phyloP scores from a whole-genome alignment of 306 rosid genomes.

The Prinsepia uniflora region DNA sequence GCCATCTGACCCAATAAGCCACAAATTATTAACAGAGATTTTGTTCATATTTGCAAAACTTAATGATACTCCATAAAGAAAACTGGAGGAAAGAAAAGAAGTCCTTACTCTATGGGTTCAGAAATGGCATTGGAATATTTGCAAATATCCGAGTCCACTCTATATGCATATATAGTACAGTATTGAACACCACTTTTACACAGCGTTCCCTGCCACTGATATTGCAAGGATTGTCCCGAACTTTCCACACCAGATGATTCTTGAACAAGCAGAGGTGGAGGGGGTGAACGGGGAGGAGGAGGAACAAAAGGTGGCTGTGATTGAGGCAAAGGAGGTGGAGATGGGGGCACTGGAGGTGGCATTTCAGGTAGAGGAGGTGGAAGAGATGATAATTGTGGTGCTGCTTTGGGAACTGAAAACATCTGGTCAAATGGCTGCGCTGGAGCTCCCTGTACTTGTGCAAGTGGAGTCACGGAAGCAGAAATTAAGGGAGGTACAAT shows the following conservation, averaged over 20 bases:
- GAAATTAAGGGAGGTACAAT: conserved; percentile 67
- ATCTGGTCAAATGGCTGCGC: conserved; percentile 60
- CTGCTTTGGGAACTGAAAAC: conserved; percentile 46
- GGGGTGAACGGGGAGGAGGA: conserved; percentile 82
- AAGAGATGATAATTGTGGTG: conserved; percentile 56
- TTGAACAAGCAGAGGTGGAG: conserved; percentile 41
- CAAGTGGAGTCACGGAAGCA: conserved; percentile 82
- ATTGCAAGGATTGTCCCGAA: conserved; percentile 41
- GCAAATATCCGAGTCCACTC: conserved; percentile 69
- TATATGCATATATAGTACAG: conserved; percentile 69
- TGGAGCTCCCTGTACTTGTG: conserved; percentile 69
- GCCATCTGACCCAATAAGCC: conserved; percentile 73
- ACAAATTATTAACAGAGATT: conserved; percentile 19
- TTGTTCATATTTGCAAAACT: not conserved
- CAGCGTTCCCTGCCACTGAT: conserved; percentile 78
- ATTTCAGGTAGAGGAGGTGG: conserved; percentile 70
- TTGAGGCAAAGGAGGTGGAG: conserved; percentile 84
- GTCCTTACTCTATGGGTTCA: conserved; percentile 80
- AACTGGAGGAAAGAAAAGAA: conserved; percentile 7
- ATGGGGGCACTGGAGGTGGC: conserved; percentile 72
- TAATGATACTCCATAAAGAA: conserved; percentile 17
- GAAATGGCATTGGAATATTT: conserved; percentile 61
- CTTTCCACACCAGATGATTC: conserved; percentile 45
- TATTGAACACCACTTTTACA: conserved; percentile 94
- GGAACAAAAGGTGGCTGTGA: conserved; percentile 72